These are phyloP conservation scores for Entomophthora muscae DNA, from an alignment of 371 early-diverging fungal genomes.

Conservation along the genomic window DNA sequence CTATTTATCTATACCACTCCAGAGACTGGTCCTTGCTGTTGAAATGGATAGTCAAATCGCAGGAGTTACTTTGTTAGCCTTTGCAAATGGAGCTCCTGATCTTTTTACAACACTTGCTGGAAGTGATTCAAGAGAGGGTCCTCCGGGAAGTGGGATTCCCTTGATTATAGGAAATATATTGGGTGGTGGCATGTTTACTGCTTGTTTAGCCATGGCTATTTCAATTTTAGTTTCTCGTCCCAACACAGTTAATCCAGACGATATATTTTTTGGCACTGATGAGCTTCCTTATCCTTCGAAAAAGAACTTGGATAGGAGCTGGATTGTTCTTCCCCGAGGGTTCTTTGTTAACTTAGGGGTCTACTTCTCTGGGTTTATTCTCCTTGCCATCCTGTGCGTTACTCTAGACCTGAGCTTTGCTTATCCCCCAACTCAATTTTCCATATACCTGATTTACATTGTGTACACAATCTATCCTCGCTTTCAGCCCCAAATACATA, in stretches of 20 bases:
- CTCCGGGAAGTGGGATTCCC: not conserved
- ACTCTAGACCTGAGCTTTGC: too few species aligned
- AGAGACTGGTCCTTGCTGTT: not conserved
- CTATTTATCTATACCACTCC: not conserved
- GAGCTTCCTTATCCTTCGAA: too few species aligned
- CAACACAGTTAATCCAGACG: too few species aligned
- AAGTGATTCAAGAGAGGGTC: not conserved
- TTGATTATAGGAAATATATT: conserved; percentile 8
- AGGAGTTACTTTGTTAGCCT: conserved; percentile 11
- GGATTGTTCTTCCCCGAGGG: not conserved
- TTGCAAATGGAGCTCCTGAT: conserved; percentile 13
- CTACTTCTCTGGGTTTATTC: not conserved
- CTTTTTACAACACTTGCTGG: conserved; percentile 12
- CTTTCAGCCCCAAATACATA: too few species aligned
- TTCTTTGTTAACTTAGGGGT: not conserved
- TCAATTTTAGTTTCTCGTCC: too few species aligned
- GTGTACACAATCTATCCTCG: too few species aligned
- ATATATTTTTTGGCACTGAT: too few species aligned
- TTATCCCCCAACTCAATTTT: too few species aligned
- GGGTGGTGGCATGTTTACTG: conserved; percentile 10
- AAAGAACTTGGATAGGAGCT: too few species aligned
- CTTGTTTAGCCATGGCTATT: conserved; percentile 8
- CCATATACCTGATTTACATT: too few species aligned
- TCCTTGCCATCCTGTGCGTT: too few species aligned
- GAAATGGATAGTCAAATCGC: conserved; percentile 8